phyloP scores from a whole-genome alignment of 352 stramenopile genomes.

The Globisporangium paroecandrum region DNA sequence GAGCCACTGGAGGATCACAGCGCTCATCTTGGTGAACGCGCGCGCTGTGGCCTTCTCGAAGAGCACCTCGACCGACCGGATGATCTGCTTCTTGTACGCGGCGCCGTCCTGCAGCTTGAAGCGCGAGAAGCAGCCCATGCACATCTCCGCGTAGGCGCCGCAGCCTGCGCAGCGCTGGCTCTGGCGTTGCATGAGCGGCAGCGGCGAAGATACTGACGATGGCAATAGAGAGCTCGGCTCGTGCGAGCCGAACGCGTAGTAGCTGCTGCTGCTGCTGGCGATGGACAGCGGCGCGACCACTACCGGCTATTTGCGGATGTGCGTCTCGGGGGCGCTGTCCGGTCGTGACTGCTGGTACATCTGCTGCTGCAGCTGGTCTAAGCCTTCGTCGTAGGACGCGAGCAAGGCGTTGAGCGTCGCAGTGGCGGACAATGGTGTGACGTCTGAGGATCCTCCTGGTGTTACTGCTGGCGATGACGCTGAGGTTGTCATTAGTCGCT shows the following conservation, averaged over 20 bases:
- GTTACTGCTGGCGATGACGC: background rate
- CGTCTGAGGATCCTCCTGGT: background rate
- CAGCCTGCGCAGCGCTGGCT: conserved; percentile 54
- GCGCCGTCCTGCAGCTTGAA: conserved; percentile 60
- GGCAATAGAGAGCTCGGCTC: background rate
- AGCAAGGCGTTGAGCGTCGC: conserved; percentile 40
- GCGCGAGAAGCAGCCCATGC: conserved; percentile 59
- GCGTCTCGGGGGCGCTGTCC: conserved; percentile 9
- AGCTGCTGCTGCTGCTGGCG: background rate
- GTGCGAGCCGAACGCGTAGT: background rate
- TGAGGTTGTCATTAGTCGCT: background rate
- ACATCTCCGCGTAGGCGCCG: conserved; percentile 64
- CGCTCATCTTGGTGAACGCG: conserved; percentile 52
- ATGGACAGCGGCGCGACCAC: background rate
- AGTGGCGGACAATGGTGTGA: conserved; percentile 22
- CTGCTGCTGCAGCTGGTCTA: conserved; percentile 6
- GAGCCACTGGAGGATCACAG: conserved; percentile 58
- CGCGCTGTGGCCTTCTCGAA: conserved; percentile 57
- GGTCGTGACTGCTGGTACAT: conserved; percentile 5
- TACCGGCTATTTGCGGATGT: conserved; percentile 3
- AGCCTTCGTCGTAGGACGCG: background rate
- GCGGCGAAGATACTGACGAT: conserved; percentile 3
- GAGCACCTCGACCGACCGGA: conserved; percentile 54
- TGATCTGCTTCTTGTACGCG: conserved; percentile 64
- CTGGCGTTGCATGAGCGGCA: conserved; percentile 8